Conservation (phyloP, 2,329 filamentous ascomycete genomes). For the Pyrenochaeta sp. region DNA sequence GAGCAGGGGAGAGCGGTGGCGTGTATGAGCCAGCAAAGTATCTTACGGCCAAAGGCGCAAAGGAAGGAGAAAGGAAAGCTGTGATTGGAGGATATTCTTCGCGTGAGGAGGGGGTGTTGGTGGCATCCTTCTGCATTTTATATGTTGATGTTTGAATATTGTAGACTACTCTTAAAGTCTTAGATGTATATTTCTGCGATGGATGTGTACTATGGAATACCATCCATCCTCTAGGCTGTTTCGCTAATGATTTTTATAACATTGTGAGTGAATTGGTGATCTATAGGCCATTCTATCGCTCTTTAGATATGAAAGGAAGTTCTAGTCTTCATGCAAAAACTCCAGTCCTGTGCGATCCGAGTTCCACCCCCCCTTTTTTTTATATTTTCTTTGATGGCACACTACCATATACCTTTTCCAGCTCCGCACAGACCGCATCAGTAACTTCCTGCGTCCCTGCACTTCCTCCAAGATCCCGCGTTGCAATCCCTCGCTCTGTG, state of each 20-base stretch:
- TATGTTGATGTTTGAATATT: neutral
- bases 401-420: conserved; percentile 32
- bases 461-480: conserved; percentile 63
- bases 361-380: no score
- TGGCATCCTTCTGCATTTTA: neutral
- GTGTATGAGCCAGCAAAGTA: conserved; percentile 59
- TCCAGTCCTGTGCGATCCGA: no score
- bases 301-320: no score
- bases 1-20: conserved; percentile 56
- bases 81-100: neutral
- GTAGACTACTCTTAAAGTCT: neutral
- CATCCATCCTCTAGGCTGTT: no score
- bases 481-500: conserved; percentile 61
- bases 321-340: no score
- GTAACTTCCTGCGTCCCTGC: conserved; percentile 54
- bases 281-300: no score
- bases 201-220: no score
- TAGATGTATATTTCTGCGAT: neutral
- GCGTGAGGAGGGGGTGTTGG: neutral
- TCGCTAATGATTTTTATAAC: no score
- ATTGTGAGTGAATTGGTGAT: no score
- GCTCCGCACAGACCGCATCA: conserved; percentile 52
- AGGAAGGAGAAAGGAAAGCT: conserved; percentile 22
- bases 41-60: conserved; percentile 35
- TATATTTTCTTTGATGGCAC: neutral